Evolutionary conservation across 2,329 filamentous ascomycete species (phyloP).

Genomic region (Aspergillus transmontanensis): DNA sequence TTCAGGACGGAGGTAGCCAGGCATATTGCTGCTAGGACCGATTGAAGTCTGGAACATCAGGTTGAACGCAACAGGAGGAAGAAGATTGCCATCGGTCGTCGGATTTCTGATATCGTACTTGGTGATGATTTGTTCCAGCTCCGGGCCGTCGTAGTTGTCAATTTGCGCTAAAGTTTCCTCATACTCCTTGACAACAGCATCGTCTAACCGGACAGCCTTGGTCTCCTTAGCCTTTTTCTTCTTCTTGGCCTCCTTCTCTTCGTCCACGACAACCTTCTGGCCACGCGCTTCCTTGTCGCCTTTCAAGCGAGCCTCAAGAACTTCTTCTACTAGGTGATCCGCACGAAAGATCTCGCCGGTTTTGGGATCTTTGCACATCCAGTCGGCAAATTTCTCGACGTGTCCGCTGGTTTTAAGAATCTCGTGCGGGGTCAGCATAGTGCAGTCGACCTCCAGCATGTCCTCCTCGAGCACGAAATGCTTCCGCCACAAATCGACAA

Average conservation of each 20-base stretch:
- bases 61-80: conserved; percentile 88
- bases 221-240: conserved; percentile 80
- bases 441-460: conserved; percentile 94
- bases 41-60: conserved; percentile 98
- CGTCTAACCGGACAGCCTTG: conserved; percentile 81
- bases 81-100: conserved; percentile 72
- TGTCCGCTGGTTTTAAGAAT: conserved; percentile 95
- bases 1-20: conserved; percentile 87
- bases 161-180: conserved; percentile 89
- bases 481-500: conserved; percentile 87
- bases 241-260: conserved; percentile 82
- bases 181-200: conserved; percentile 84
- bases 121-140: conserved; percentile 83
- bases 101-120: conserved; percentile 93
- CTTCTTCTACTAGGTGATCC: conserved; percentile 94
- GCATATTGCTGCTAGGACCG: conserved; percentile 83
- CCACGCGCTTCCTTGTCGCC: conserved; percentile 92
- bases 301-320: conserved; percentile 83
- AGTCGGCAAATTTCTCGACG: conserved; percentile 97
- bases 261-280: conserved; percentile 66
- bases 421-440: conserved; percentile 87
- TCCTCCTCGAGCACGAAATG: conserved; percentile 93
- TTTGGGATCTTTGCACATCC: conserved; percentile 99
- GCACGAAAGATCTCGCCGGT: conserved; percentile 95
- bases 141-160: conserved; percentile 88